Conservation (phyloP, 2,329 filamentous ascomycete genomes). For the Sarocladium kiliense region DNA sequence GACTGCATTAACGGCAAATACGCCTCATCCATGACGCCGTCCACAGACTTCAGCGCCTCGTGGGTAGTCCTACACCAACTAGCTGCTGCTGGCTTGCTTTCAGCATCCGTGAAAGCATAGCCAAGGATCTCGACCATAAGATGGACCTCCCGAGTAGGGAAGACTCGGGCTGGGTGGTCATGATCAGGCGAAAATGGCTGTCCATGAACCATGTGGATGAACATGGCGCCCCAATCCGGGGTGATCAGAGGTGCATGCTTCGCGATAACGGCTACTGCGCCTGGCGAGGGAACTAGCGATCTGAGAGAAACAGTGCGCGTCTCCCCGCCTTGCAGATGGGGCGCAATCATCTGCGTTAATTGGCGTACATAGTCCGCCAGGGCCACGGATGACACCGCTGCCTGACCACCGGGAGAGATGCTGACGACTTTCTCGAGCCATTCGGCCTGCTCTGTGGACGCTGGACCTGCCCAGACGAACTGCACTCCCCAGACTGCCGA, state of each 20-base stretch:
- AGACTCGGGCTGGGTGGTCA: background rate
- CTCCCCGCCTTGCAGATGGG: background rate
- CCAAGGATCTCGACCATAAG: conserved; percentile 7
- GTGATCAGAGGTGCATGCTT: background rate
- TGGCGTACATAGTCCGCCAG: background rate
- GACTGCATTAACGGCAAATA: background rate
- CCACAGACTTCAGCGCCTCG: background rate
- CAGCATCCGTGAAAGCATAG: background rate
- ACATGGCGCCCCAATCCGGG: background rate
- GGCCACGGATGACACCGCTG: background rate
- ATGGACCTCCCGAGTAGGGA: background rate
- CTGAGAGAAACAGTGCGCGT: background rate
- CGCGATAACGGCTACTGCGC: background rate
- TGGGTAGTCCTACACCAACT: background rate
- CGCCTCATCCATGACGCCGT: background rate
- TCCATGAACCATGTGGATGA: conserved; percentile 8
- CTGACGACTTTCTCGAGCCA: conserved; percentile 2
- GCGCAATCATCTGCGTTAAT: background rate
- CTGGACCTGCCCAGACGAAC: background rate
- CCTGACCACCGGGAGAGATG: background rate
- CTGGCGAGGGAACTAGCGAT: background rate
- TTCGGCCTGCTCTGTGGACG: background rate
- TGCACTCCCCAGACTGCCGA: background rate
- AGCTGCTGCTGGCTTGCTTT: background rate
- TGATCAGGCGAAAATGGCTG: background rate